Conservation (phyloP, 2,329 filamentous ascomycete species). For the Exophiala viscosa region DNA sequence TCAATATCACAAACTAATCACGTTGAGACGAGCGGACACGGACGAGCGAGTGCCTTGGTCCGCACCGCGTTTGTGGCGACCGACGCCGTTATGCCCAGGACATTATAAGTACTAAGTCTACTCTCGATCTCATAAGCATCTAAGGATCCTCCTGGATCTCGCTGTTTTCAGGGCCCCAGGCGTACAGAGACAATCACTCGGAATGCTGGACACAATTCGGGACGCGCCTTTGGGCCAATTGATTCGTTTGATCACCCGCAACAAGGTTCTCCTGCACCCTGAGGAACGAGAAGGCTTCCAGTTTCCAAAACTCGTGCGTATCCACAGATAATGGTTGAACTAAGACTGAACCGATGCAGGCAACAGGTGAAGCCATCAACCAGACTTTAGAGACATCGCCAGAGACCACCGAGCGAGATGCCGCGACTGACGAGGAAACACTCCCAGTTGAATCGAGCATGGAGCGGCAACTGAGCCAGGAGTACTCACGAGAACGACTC, state of each 20-base stretch:
- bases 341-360: too few species aligned
- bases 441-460: background rate
- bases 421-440: background rate
- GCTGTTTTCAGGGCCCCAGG: background rate
- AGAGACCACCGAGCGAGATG: background rate
- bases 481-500: slow-evolving; percentile 31
- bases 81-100: too few species aligned
- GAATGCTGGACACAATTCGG: slow-evolving; percentile 30
- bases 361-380: too few species aligned
- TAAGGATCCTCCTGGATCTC: too few species aligned
- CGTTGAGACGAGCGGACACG: too few species aligned
- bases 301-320: slow-evolving; percentile 22
- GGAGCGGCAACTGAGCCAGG: slow-evolving; percentile 1
- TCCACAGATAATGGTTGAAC: background rate
- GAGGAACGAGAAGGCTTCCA: slow-evolving; percentile 38
- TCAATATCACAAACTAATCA: too few species aligned
- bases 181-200: background rate
- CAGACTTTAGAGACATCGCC: too few species aligned
- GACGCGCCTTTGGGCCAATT: slow-evolving; percentile 47
- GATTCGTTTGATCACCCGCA: slow-evolving; percentile 40
- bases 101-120: too few species aligned
- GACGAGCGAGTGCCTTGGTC: too few species aligned
- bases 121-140: too few species aligned
- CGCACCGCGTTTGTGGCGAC: too few species aligned
- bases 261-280: slow-evolving; percentile 43